Conservation (phyloP, 164 flowering plant genomes). For the Nymphaea colorata region DNA sequence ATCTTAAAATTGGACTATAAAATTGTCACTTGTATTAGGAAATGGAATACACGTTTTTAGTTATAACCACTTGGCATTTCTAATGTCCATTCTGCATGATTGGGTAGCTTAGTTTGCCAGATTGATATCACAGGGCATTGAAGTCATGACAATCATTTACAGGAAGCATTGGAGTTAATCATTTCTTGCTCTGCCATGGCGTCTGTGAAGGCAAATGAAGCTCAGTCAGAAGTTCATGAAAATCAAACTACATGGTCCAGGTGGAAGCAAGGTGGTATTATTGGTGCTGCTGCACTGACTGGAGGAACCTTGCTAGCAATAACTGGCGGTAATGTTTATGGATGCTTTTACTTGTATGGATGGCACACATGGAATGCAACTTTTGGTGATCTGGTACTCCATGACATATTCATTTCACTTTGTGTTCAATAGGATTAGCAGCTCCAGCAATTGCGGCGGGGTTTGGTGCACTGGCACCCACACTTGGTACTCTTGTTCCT, state of each 20-base stretch:
- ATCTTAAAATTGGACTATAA: no score
- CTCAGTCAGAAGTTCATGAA: slow-evolving; percentile 28
- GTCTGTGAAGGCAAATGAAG: slow-evolving; percentile 38
- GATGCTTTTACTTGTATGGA: not conserved
- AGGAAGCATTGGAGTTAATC: slow-evolving; percentile 95
- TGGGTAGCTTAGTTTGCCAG: not conserved
- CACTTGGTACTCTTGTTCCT: slow-evolving; percentile 84
- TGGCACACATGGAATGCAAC: no score
- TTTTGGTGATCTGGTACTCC: not conserved
- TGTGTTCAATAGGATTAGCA: slow-evolving; percentile 66
- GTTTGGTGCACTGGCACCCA: slow-evolving; percentile 93
- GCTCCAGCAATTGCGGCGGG: slow-evolving; percentile 99
- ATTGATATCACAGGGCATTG: not conserved
- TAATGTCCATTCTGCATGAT: not conserved
- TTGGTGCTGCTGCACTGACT: slow-evolving; percentile 98
- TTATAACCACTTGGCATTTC: no score
- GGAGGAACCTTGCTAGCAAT: slow-evolving; percentile 97
- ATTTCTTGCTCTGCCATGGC: slow-evolving; percentile 93
- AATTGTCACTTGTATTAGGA: no score
- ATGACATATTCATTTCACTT: not conserved
- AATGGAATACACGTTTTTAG: no score
- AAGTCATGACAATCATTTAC: slow-evolving; percentile 2
- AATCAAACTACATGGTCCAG: slow-evolving; percentile 56
- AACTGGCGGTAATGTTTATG: slow-evolving; percentile 65
- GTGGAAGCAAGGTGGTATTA: slow-evolving; percentile 98